Base-by-base conservation (phyloP, 2,329 filamentous ascomycete species). In the Pseudocercospora ulei region DNA sequence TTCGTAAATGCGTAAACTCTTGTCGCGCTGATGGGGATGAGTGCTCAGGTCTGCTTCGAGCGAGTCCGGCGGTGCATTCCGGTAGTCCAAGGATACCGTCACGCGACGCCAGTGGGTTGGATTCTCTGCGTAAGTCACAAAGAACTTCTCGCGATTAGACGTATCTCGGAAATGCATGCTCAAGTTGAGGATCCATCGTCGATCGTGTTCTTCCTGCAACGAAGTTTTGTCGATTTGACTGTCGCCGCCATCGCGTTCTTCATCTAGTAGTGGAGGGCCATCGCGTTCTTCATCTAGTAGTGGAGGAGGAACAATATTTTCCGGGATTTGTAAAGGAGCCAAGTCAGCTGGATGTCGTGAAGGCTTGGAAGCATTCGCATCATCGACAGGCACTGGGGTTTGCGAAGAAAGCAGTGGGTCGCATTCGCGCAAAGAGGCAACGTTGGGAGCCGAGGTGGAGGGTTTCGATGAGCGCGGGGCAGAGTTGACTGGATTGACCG, bases 91-190 rank as follows among this genome's bases (percentile, higher is more conserved):
- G 1, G 90, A 95, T 18, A 98, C 78, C 2, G 90, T 96, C 35
- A 98, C 81, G 34, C 88, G 74, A 39, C 85, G 76, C 83, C 87
- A 94, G 45, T 76, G 68, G 46, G 75, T 80, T 3, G 83, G 78
- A 31, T 74, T 73, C 59, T 93, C 81, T 31, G 86, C 83, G 59
- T 83, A 98, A 0, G 90, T 96, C 47, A 98, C 79, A 61, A 96
- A 98, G 67, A 96, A 96, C 61, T 98, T 98, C 62, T 98, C 90
- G 27, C 88, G 75, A 53, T 83, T 82, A 7, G 87, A 92, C 54
- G 81, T 80, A 64, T 98, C 90, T 43, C 87, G 77, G 61, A 95
- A 98, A 61, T 94, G 86, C 90, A 98, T 95, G 63, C 86, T 95
- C 44, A 96, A 72, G 57, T 98, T 98, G 51, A 98, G 69, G 44